phyloP scores from a whole-genome alignment of 2,329 filamentous ascomycete species.

The Trichophyton schoenleinii region DNA sequence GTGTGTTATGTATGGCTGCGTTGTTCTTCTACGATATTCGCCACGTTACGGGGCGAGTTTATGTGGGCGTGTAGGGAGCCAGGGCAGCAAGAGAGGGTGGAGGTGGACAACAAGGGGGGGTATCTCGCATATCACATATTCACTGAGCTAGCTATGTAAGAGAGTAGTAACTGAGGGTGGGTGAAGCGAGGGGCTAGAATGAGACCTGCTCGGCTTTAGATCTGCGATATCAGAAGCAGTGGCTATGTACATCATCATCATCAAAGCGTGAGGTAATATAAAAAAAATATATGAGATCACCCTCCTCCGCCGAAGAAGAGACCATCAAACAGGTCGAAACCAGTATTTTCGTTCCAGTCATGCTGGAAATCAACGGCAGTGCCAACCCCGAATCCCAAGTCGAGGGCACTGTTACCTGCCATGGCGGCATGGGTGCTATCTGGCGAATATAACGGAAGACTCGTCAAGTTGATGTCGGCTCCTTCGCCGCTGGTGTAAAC shows the following conservation, averaged over 20 bases:
- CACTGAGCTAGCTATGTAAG: background rate
- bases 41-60: background rate
- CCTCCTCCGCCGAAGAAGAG: slow-evolving; percentile 39
- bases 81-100: too few relatives aligned
- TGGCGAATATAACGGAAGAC: background rate
- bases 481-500: background rate
- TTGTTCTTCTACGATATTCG: background rate
- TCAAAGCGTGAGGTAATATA: background rate
- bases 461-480: background rate
- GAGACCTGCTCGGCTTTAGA: background rate
- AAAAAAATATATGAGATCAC: background rate
- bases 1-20: background rate
- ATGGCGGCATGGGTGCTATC: slow-evolving; percentile 20
- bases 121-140: background rate
- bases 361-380: slow-evolving; percentile 36
- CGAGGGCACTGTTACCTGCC: slow-evolving; percentile 32
- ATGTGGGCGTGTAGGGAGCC: too few relatives aligned
- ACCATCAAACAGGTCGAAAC: slow-evolving; percentile 42
- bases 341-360: slow-evolving; percentile 37
- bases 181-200: background rate
- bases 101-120: background rate
- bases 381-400: slow-evolving; percentile 29
- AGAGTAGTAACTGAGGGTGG: too few relatives aligned
- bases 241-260: background rate
- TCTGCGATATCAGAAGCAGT: background rate